Evolutionary conservation across 495 filamentous ascomycete genomes (phyloP), one percentile per base, ranked within the genome.

Genomic region (Paragyromitra xinjiangensis): DNA sequence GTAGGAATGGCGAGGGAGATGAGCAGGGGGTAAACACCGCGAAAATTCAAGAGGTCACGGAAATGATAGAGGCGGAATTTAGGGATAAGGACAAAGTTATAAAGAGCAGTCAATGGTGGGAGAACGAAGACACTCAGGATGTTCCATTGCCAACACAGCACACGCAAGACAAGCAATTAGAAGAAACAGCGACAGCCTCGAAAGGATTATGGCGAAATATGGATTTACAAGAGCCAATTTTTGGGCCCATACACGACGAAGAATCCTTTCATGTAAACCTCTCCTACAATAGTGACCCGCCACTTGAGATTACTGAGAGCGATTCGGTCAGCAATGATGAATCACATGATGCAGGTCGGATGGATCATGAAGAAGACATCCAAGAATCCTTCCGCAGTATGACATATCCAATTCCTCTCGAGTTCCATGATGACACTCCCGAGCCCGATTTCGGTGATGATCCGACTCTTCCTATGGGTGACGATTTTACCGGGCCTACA

Each of bases 51-150:
- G 48, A 51, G 9, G 39, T 29, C 6, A 29, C 6, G 11, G 40
- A n/a, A 44, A 51, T 29, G 14, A 69, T 24, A 6, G 42, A 53
- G 8, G 26, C 6, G 6, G 34, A 8, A 9, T 42, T 14, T 22
- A 37, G 12, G 6, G 44, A 65, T 34, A 50, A 19, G 2, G 64
- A 71, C 9, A 81, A 26, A 29, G 63, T 65, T 19, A 65, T 82
- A n/a, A 69, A 76, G 26, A 82, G 80, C 24, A 82, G 80, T 64
- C 80, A 82, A 53, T 82, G 80, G 80, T 82, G 75, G 70, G 80
- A 82, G 11, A 80, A 77, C 68, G 80, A 82, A 51, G 80, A 82
- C 40, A 53, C 53, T 2, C 64, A 69, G 19, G 51, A 77, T 16
- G 53, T 51, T 12, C 22, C 53, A 9, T 40, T 66, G n/a, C 59